Conservation (phyloP, 1,284 basidiomycete species). For the Naganishia sp. region DNA sequence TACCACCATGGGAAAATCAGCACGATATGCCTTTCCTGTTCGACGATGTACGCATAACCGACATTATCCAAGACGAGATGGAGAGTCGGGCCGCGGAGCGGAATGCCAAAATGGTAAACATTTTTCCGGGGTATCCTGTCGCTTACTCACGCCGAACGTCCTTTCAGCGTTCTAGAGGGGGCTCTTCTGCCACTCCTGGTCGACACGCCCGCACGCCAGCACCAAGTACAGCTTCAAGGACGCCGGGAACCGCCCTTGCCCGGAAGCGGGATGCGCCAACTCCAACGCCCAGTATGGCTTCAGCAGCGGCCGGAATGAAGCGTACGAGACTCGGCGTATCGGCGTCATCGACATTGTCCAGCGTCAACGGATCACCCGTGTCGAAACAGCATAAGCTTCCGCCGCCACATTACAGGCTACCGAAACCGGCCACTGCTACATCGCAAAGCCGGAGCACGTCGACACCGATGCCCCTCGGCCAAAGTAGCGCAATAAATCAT, state of each 20-base stretch:
- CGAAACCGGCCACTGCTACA: slow-evolving; percentile 14
- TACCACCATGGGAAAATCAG: slow-evolving; percentile 86
- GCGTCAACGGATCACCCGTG: slow-evolving; percentile 19
- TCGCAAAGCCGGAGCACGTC: slow-evolving; percentile 25
- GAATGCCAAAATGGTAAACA: slow-evolving; percentile 65
- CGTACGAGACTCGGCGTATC: slow-evolving; percentile 32
- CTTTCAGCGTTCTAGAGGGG: slow-evolving; percentile 23
- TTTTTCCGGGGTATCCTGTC: slow-evolving; percentile 1
- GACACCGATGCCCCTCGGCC: slow-evolving; percentile 17
- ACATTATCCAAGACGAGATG: slow-evolving; percentile 70
- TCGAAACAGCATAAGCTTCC: slow-evolving; percentile 16
- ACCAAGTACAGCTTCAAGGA: slow-evolving; percentile 24
- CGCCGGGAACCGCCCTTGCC: slow-evolving; percentile 20
- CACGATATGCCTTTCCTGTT: slow-evolving; percentile 77
- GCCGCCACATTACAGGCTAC: slow-evolving; percentile 17
- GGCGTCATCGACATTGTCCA: slow-evolving; percentile 22
- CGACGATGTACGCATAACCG: slow-evolving; percentile 78
- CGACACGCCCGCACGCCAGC: slow-evolving; percentile 22
- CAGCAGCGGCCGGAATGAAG: slow-evolving; percentile 28
- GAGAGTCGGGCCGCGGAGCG: slow-evolving; percentile 66
- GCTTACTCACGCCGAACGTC: slow-evolving; percentile 11
- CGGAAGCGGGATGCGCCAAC: slow-evolving; percentile 47
- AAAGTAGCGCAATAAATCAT: slow-evolving; percentile 15
- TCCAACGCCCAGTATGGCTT: slow-evolving; percentile 39
- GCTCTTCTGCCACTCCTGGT: slow-evolving; percentile 37